These are phyloP conservation scores for Carex pumila DNA, from an alignment of 176 grass and related monocot genomes.

Conservation along the genomic window DNA sequence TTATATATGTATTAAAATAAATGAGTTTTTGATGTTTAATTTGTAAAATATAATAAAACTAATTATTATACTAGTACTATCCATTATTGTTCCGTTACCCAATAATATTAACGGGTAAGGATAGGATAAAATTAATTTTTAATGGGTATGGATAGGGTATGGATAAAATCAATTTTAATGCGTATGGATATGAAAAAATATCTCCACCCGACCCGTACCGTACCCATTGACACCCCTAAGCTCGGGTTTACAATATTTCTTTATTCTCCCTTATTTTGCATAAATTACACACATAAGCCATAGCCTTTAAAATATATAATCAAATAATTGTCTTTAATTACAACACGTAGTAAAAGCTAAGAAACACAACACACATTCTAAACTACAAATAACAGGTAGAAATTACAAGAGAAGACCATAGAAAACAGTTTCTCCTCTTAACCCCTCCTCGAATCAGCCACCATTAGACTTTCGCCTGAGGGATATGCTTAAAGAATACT, in stretches of 20 bases:
- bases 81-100: no score
- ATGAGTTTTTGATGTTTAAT: no score
- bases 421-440: background rate
- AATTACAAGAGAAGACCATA: background rate
- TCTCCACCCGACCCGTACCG: no score
- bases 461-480: background rate
- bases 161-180: no score
- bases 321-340: background rate
- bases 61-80: no score
- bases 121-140: no score
- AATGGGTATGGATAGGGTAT: no score
- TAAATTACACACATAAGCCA: background rate
- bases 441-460: background rate
- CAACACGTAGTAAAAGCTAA: background rate
- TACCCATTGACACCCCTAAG: no score
- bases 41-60: no score
- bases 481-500: background rate
- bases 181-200: no score
- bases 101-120: no score
- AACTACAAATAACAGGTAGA: background rate
- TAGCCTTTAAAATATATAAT: background rate
- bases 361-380: background rate
- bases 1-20: no score
- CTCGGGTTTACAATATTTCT: background rate
- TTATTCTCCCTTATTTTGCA: background rate